Evolutionary conservation across 257 asterid genomes (phyloP), one percentile per base, ranked within the genome.

Genomic region (Fraxinus quadrangulata): DNA sequence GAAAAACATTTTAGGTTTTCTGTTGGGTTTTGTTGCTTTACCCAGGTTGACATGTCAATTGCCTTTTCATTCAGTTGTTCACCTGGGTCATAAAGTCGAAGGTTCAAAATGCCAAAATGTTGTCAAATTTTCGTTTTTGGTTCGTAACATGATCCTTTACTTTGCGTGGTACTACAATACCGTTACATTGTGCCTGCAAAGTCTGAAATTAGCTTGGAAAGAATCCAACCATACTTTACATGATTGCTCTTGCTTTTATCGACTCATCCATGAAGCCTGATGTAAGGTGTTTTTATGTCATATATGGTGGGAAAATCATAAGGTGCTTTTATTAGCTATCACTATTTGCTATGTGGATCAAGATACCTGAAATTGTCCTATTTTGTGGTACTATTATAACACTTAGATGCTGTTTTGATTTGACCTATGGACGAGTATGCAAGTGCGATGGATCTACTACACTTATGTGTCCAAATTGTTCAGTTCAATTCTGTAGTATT

Each of bases 381-480:
- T 40, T 40, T 40, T 11, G 16, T 10, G 49, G 49, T 40, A 40
- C 42, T 6, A 8, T 37, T 37, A 37, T 12, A 42, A 42, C 54
- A 47, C 21, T 16, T 16, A 42, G 21, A 16, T 14, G 59, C 21
- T 16, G 21, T 47, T 47, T 47, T 47, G 59, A 16, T 14, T 4
- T 47, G 7, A 16, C 21, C 8, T 47, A 47, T 16, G 21, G 59
- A 47, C 8, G 59, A 47, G 59, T 47, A 47, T 47, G 59, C 59
- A 16, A 47, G 66, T n/a, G 31, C 40, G 28, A 31, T 67, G 51
- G 74, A 76, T 45, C 47, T 76, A 8, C 7, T 76, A 56, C 56
- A 23, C 5, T 39, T 12, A 42, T 24, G 5, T 24, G 26, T 39
- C 69, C 72, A 40, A 63, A 31, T 31, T 34, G 37, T 19, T 34